Evolutionary conservation across 208 protist species (phyloP).

Genomic region (Porcisia deanei): DNA sequence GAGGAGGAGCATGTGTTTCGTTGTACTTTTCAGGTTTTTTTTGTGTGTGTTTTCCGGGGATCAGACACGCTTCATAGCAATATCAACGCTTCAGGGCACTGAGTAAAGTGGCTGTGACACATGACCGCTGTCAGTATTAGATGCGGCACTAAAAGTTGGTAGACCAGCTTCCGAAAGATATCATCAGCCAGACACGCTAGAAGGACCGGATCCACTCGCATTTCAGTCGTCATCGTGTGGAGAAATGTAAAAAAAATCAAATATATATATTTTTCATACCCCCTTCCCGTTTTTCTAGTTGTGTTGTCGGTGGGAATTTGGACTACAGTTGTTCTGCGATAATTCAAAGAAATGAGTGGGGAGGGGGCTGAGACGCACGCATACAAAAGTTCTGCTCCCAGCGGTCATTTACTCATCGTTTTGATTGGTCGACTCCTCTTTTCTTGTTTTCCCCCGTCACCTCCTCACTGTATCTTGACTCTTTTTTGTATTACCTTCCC

Average conservation of each 20-base stretch:
- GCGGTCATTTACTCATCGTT: background rate
- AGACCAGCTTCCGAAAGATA: background rate
- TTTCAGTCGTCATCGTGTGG: background rate
- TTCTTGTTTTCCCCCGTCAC: background rate
- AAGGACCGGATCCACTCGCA: background rate
- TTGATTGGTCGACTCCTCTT: slow-evolving; percentile 5
- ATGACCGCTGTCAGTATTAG: background rate
- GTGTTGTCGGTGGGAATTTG: slow-evolving; percentile 6
- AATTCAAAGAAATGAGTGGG: background rate
- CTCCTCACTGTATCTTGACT: background rate
- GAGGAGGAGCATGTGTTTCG: background rate
- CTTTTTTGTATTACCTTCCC: background rate
- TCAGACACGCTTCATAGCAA: background rate
- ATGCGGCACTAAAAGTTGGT: background rate
- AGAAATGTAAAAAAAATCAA: background rate
- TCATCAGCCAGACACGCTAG: background rate
- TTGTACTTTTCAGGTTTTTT: slow-evolving; percentile 13
- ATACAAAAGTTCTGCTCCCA: background rate
- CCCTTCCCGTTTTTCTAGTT: slow-evolving; percentile 8
- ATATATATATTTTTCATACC: slow-evolving; percentile 6
- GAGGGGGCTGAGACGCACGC: background rate
- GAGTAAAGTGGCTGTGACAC: background rate
- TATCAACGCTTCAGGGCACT: background rate
- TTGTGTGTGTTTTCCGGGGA: slow-evolving; percentile 5
- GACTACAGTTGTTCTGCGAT: background rate